phyloP scores from a whole-genome alignment of 495 filamentous ascomycete genomes.

The Clohesyomyces aquaticus region DNA sequence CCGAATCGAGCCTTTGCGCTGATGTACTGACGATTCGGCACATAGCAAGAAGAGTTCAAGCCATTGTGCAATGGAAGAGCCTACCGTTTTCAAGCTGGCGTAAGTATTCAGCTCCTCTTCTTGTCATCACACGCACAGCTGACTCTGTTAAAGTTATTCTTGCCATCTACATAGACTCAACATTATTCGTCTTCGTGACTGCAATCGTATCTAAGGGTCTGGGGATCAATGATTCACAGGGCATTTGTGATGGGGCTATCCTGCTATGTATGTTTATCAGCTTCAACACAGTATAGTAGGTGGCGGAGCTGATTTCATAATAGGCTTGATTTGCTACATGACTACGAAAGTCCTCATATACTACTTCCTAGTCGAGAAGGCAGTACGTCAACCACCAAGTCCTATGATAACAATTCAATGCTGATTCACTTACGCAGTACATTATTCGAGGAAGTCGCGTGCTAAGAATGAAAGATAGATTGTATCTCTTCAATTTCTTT shows the following conservation, averaged over 20 bases:
- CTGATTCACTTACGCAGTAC: constrained; percentile 46
- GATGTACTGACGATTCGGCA: constrained; percentile 13
- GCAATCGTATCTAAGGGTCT: constrained; percentile 56
- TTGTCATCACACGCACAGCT: constrained; percentile 1
- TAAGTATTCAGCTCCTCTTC: constrained; percentile 40
- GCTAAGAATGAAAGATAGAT: constrained; percentile 52
- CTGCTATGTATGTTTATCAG: constrained; percentile 53
- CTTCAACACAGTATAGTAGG: too few relatives aligned
- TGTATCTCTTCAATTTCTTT: constrained; percentile 58
- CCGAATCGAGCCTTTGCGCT: neutral
- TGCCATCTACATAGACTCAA: constrained; percentile 56
- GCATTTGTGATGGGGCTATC: constrained; percentile 55
- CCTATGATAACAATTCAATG: neutral
- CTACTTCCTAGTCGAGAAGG: constrained; percentile 58
- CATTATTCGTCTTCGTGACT: constrained; percentile 55
- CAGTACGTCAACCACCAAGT: constrained; percentile 44
- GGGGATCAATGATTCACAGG: constrained; percentile 50
- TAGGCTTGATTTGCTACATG: constrained; percentile 52
- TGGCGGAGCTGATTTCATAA: neutral
- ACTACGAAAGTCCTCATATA: constrained; percentile 61
- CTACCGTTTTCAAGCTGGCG: constrained; percentile 55
- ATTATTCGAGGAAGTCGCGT: constrained; percentile 52
- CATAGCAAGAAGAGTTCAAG: constrained; percentile 29
- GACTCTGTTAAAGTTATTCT: constrained; percentile 50
- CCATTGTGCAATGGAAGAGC: constrained; percentile 50